Evolutionary conservation across 306 rosid species (phyloP).

Genomic region (Oemleria cerasiformis): DNA sequence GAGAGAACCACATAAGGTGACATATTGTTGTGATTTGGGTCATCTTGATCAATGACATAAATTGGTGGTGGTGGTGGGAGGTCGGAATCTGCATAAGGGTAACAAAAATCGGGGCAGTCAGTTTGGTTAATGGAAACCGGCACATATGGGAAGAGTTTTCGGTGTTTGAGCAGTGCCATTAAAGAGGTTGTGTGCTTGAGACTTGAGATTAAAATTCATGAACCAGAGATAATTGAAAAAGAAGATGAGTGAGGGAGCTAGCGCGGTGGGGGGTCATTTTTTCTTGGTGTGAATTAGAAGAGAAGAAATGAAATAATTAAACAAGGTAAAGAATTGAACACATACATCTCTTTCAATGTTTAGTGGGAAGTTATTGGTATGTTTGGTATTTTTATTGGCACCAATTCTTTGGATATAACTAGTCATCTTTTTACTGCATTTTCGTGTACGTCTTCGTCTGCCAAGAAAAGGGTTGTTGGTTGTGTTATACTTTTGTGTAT

Average conservation of each 20-base stretch:
- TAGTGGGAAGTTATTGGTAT: constrained; percentile 21
- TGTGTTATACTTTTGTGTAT: neutral
- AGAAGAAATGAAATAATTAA: constrained; percentile 20
- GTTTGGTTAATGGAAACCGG: constrained; percentile 40
- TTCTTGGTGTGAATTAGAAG: constrained; percentile 42
- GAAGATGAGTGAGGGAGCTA: constrained; percentile 24
- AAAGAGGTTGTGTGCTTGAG: constrained; percentile 11
- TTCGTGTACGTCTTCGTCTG: neutral
- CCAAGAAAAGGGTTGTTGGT: neutral
- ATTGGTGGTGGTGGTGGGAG: constrained; percentile 24
- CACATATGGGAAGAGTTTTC: constrained; percentile 55
- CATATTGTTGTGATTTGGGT: constrained; percentile 23
- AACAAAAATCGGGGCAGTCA: constrained; percentile 53
- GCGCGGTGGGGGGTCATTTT: constrained; percentile 26
- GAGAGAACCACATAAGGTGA: constrained; percentile 45
- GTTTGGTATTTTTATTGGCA: constrained; percentile 44
- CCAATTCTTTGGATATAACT: neutral
- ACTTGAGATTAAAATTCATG: neutral
- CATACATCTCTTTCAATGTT: constrained; percentile 44
- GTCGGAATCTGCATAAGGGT: constrained; percentile 36
- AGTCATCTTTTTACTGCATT: neutral
- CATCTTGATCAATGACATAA: constrained; percentile 13
- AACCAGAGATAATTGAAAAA: constrained; percentile 15
- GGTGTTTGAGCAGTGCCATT: constrained; percentile 44
- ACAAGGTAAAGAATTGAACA: neutral